Evolutionary conservation across 75 land plant species (phyloP).

Genomic region (Pinus albicaulis): DNA sequence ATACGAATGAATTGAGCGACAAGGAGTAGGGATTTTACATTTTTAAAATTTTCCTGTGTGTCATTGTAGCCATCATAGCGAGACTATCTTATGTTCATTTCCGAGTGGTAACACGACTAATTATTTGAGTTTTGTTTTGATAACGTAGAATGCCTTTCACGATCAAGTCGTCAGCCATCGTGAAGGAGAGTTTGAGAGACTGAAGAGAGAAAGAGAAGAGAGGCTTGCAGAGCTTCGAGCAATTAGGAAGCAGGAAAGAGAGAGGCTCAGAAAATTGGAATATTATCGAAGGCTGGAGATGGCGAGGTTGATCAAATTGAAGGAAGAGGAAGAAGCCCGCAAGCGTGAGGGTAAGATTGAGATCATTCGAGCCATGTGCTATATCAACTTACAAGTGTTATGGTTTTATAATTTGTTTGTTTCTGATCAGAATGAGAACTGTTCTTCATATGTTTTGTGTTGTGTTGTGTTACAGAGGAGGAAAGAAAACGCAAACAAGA

Average conservation of each 20-base stretch:
- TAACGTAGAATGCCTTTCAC: conserved; percentile 60
- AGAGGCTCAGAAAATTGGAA: conserved; percentile 55
- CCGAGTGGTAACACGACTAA: too few species aligned
- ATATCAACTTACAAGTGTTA: background rate
- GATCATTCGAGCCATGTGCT: background rate
- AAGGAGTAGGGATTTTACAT: conserved; percentile 56
- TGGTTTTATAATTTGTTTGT: background rate
- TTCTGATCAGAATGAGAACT: background rate
- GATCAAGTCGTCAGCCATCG: conserved; percentile 55
- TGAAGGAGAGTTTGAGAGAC: conserved; percentile 52
- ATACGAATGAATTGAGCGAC: conserved; percentile 62
- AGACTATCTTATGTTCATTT: background rate
- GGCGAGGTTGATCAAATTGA: conserved; percentile 55
- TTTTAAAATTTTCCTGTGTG: background rate
- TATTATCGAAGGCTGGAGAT: conserved; percentile 67
- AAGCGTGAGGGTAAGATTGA: conserved; percentile 72
- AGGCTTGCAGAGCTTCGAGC: conserved; percentile 41
- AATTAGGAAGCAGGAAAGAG: conserved; percentile 55
- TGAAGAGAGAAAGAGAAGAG: conserved; percentile 67
- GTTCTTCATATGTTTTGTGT: background rate
- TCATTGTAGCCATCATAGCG: background rate
- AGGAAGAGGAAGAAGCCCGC: conserved; percentile 92
- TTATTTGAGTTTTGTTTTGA: background rate
- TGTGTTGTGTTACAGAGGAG: conserved; percentile 80
- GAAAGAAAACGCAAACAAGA: conserved; percentile 78